phyloP scores from a whole-genome alignment of 495 filamentous ascomycete species.

The Hypoxylon lienhwacheense region DNA sequence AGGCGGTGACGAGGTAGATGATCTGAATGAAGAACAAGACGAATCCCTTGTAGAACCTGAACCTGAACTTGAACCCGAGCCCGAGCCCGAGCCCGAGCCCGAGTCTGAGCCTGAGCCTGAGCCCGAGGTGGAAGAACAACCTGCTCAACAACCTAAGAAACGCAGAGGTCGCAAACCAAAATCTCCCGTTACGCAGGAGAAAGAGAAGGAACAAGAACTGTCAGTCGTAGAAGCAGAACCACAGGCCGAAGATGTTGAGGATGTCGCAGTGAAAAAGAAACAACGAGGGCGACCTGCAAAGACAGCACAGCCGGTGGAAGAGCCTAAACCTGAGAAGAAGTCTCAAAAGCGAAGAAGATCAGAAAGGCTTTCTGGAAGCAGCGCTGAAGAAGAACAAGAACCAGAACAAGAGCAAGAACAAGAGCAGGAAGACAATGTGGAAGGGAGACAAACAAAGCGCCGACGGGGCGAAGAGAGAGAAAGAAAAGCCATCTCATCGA shows the following conservation, averaged over 20 bases:
- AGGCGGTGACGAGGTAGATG: conserved; percentile 30
- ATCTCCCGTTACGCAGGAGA: conserved; percentile 18
- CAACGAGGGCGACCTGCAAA: conserved; percentile 36
- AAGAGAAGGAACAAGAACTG: conserved; percentile 28
- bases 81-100: too few relatives aligned
- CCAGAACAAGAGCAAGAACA: too few relatives aligned
- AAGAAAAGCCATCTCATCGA: conserved; percentile 20
- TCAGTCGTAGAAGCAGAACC: conserved; percentile 19
- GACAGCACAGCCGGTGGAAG: conserved; percentile 15
- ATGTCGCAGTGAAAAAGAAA: conserved; percentile 36
- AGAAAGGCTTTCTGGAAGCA: conserved; percentile 16
- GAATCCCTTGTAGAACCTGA: conserved; percentile 22
- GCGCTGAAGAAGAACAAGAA: conserved; percentile 19
- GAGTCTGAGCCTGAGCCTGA: too few relatives aligned
- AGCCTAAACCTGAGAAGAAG: conserved; percentile 22
- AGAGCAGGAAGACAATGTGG: conserved; percentile 18
- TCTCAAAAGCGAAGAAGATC: conserved; percentile 33
- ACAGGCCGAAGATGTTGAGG: conserved; percentile 31
- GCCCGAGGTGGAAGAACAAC: conserved; percentile 34
- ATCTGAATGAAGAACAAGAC: conserved; percentile 16
- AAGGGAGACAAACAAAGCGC: conserved; percentile 34
- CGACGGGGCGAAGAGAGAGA: conserved; percentile 24
- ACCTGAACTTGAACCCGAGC: conserved; percentile 23
- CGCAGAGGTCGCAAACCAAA: conserved; percentile 40
- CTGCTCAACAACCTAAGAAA: conserved; percentile 30